These are phyloP conservation scores for Infundibulicybe gibba DNA, from an alignment of 768 basidiomycete genomes.

Conservation along the genomic window DNA sequence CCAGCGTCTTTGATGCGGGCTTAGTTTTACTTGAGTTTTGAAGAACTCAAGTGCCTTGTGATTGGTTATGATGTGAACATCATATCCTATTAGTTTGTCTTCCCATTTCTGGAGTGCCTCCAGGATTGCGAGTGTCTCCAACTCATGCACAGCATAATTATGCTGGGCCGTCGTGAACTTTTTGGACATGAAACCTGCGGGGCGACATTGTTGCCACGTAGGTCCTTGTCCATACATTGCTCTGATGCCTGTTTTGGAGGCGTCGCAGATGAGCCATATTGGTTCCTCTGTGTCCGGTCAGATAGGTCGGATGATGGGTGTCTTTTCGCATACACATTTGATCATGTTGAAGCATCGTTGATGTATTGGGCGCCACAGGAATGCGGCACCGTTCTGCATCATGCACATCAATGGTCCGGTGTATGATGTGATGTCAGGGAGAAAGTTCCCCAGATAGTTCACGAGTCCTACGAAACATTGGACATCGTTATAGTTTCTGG, in stretches of 20 bases:
- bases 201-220: slow-evolving; percentile 16
- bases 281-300: slow-evolving; percentile 11
- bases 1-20: too few relatives aligned
- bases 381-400: slow-evolving; percentile 19
- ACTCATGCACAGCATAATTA: too few relatives aligned
- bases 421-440: slow-evolving; percentile 29
- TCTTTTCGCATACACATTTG: slow-evolving; percentile 14
- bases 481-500: slow-evolving; percentile 27
- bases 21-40: too few relatives aligned
- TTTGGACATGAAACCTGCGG: slow-evolving; percentile 22
- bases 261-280: slow-evolving; percentile 24
- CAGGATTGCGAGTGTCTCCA: too few relatives aligned
- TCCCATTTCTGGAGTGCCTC: too few relatives aligned
- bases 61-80: too few relatives aligned
- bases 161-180: slow-evolving; percentile 22
- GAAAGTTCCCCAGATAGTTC: slow-evolving; percentile 30
- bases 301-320: slow-evolving; percentile 17
- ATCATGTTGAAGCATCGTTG: slow-evolving; percentile 16
- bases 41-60: too few relatives aligned
- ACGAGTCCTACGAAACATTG: slow-evolving; percentile 36
- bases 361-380: slow-evolving; percentile 21
- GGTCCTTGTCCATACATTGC: slow-evolving; percentile 23
- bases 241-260: slow-evolving; percentile 18
- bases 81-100: too few relatives aligned
- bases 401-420: slow-evolving; percentile 25